These are phyloP conservation scores for Gremmenia infestans DNA, from an alignment of 2,329 filamentous ascomycete species.

Conservation along the genomic window DNA sequence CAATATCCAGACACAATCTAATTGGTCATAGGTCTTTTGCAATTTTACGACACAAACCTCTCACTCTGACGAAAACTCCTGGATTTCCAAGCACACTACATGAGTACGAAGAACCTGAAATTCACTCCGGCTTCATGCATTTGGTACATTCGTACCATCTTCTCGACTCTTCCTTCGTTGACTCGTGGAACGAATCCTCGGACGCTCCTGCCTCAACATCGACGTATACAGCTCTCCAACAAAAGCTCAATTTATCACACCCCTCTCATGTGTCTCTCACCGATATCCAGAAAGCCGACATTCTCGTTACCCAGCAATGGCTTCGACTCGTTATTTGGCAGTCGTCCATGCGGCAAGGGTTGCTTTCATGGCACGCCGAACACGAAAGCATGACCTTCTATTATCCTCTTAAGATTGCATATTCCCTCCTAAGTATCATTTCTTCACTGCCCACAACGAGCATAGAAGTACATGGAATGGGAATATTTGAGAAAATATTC, in stretches of 20 bases:
- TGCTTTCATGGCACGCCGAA: constrained; percentile 53
- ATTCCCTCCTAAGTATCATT: constrained; percentile 46
- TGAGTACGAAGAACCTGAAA: constrained; percentile 46
- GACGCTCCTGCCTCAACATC: constrained; percentile 35
- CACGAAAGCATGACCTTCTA: constrained; percentile 58
- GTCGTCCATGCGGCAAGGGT: constrained; percentile 60
- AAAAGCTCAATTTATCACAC: constrained; percentile 42
- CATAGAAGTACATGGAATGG: constrained; percentile 45
- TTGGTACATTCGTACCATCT: constrained; percentile 57
- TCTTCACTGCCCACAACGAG: constrained; percentile 37
- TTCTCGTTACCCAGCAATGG: constrained; percentile 68
- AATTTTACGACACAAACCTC: constrained; percentile 57
- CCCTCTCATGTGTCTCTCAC: constrained; percentile 35
- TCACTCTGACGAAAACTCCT: constrained; percentile 56
- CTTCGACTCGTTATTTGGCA: constrained; percentile 69
- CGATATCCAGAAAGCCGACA: constrained; percentile 63
- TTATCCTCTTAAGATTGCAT: constrained; percentile 57
- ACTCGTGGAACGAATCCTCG: constrained; percentile 57
- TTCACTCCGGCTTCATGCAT: constrained; percentile 54
- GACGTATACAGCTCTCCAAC: constrained; percentile 44
- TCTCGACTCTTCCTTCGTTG: constrained; percentile 59
- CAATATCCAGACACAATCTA: background rate
- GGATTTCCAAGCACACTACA: constrained; percentile 47
- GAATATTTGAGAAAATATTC: constrained; percentile 47
- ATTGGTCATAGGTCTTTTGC: constrained; percentile 51